Evolutionary conservation across 2,329 filamentous ascomycete species (phyloP).

Genomic region (Zasmidium citrigriseum): DNA sequence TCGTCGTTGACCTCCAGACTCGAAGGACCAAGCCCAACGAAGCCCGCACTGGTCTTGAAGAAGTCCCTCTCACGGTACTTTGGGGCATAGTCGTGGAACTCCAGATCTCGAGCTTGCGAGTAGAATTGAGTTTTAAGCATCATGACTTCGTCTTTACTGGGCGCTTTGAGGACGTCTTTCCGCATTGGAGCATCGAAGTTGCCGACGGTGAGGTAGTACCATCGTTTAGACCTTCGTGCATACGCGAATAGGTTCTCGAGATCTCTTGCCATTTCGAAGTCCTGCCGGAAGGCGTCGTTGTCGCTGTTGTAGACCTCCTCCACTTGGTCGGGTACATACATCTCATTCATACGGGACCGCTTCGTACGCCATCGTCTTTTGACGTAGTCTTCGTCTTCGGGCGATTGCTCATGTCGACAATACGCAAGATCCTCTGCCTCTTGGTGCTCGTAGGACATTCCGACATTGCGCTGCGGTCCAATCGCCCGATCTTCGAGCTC

Average conservation of each 20-base stretch:
- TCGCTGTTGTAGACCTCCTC: slow-evolving; percentile 2
- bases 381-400: slow-evolving; percentile 8
- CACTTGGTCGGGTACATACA: slow-evolving; percentile 8
- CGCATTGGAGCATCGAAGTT: slow-evolving; percentile 17
- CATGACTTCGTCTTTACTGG: slow-evolving; percentile 8
- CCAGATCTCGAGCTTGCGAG: slow-evolving; percentile 9
- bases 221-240: slow-evolving; percentile 5
- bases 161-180: slow-evolving; percentile 11
- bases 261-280: slow-evolving; percentile 18
- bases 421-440: slow-evolving; percentile 12
- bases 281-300: slow-evolving; percentile 5
- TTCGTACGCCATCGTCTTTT: slow-evolving; percentile 14
- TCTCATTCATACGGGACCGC: not conserved
- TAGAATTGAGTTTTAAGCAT: slow-evolving; percentile 11
- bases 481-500: slow-evolving; percentile 9
- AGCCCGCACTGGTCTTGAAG: slow-evolving; percentile 22
- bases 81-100: slow-evolving; percentile 13
- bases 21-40: slow-evolving; percentile 21
- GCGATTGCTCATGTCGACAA: not conserved
- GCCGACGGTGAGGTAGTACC: slow-evolving; percentile 12
- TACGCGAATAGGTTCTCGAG: slow-evolving; percentile 18
- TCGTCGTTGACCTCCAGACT: slow-evolving; percentile 11
- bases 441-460: slow-evolving; percentile 6
- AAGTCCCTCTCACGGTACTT: slow-evolving; percentile 22
- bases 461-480: slow-evolving; percentile 4